phyloP scores from a whole-genome alignment of 176 grass and related monocot species.

The Musa troglodytarum region DNA sequence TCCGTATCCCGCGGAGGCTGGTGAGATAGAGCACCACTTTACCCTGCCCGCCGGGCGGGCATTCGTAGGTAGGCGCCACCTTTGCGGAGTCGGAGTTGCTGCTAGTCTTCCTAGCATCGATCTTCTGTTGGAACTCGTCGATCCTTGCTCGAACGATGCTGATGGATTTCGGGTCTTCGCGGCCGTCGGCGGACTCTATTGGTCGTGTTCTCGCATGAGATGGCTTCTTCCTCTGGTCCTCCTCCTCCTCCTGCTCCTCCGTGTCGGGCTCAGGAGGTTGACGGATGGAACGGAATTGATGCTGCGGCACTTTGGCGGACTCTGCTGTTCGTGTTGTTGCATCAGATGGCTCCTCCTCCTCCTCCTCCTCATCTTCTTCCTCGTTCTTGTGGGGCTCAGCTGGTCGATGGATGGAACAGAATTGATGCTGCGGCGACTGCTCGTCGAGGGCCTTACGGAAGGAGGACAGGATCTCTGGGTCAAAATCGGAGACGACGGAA shows the following conservation, averaged over 20 bases:
- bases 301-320: too few relatives aligned
- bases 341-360: too few relatives aligned
- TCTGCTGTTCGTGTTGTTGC: too few relatives aligned
- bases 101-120: constrained; percentile 40
- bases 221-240: too few relatives aligned
- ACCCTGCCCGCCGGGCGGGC: constrained; percentile 26
- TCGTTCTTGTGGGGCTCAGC: background rate
- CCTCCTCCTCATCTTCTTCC: background rate
- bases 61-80: background rate
- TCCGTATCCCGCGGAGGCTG: constrained; percentile 76
- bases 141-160: constrained; percentile 68
- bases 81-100: constrained; percentile 3
- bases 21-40: constrained; percentile 80
- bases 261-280: background rate
- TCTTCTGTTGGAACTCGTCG: constrained; percentile 67
- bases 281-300: background rate
- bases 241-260: background rate
- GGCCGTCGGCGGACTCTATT: constrained; percentile 11
- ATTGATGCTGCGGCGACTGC: background rate
- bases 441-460: constrained; percentile 47
- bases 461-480: constrained; percentile 48
- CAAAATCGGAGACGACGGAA: constrained; percentile 33
- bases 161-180: constrained; percentile 45
- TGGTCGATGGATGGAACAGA: background rate
- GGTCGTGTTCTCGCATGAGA: background rate